Conservation (phyloP, 78 protist genomes). For the Cyanophora paradoxa region DNA sequence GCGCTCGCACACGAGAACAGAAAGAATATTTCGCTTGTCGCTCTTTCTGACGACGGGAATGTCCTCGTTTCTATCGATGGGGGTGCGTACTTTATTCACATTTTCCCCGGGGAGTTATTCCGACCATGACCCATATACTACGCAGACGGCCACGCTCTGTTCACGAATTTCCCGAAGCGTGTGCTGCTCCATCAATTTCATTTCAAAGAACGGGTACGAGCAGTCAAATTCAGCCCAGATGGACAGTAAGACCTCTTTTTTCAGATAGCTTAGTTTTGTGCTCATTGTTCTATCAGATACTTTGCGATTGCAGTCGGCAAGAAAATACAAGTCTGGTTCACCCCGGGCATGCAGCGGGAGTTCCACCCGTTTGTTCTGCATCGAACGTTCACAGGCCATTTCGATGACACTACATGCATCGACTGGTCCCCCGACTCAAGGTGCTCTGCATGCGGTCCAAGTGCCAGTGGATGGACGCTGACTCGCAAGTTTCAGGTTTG, state of each 20-base stretch:
- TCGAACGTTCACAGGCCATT: constrained; percentile 38
- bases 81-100: background rate
- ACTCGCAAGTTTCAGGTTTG: background rate
- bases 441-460: no score
- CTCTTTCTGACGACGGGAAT: constrained; percentile 68
- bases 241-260: constrained; percentile 29
- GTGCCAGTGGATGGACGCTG: background rate
- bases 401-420: constrained; percentile 22
- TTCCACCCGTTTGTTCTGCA: constrained; percentile 44
- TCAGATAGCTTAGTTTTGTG: no score
- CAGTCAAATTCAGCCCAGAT: constrained; percentile 44
- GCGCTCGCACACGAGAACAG: constrained; percentile 4
- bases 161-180: constrained; percentile 21
- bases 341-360: constrained; percentile 14
- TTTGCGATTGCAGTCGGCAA: constrained; percentile 22
- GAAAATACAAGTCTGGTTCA: constrained; percentile 21
- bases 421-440: constrained; percentile 41
- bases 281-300: no score
- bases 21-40: constrained; percentile 48
- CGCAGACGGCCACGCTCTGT: constrained; percentile 40
- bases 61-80: constrained; percentile 55
- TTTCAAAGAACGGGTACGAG: constrained; percentile 29
- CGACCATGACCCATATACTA: no score
- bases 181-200: constrained; percentile 36
- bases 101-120: background rate